These are phyloP conservation scores for Prunus fruticosa DNA, from an alignment of 306 rosid genomes.

Conservation along the genomic window DNA sequence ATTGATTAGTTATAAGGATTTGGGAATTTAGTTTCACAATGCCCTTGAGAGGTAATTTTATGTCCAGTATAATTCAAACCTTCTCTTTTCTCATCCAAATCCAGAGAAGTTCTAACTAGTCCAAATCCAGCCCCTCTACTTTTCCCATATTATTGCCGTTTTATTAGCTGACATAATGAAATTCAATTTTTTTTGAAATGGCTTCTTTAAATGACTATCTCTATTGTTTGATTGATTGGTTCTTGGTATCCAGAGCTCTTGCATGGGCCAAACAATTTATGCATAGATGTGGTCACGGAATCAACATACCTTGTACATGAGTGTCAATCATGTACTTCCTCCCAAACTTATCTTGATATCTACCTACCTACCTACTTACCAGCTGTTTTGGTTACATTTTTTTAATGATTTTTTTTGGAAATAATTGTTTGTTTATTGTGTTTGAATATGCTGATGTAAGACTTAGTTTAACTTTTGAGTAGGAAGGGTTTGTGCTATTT, in stretches of 20 bases:
- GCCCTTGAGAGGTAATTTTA: neutral
- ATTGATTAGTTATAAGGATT: neutral
- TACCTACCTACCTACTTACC: neutral
- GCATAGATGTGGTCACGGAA: neutral
- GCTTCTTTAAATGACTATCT: neutral
- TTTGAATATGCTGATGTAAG: neutral
- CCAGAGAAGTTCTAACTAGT: neutral
- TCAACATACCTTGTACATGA: neutral
- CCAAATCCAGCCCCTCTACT: neutral
- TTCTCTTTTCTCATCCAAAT: neutral
- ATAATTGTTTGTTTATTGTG: neutral
- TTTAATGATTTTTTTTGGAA: neutral
- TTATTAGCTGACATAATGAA: neutral
- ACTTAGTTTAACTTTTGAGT: neutral
- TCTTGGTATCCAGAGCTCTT: neutral
- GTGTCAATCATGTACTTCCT: neutral
- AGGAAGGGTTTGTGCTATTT: neutral
- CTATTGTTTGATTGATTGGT: neutral
- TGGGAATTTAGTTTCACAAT: neutral
- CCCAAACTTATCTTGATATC: neutral
- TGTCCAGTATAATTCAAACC: neutral
- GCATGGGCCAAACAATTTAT: neutral
- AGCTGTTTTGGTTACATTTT: neutral
- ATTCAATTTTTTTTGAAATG: neutral
- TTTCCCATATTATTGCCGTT: neutral